Conservation (phyloP, 2,329 filamentous ascomycete species). For the Fusarium neocosmosporiellum region DNA sequence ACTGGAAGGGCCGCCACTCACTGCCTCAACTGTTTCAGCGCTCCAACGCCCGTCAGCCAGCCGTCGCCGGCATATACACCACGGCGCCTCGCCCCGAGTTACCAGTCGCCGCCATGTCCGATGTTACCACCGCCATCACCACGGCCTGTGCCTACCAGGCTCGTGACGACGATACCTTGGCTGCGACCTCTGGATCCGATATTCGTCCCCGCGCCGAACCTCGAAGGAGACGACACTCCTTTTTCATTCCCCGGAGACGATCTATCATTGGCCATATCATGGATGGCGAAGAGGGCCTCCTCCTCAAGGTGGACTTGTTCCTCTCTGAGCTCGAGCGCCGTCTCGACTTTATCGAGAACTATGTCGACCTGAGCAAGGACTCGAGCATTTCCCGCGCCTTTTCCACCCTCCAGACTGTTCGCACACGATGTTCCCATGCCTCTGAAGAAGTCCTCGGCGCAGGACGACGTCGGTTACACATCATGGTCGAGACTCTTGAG, state of each 20-base stretch:
- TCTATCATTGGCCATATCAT: conserved; percentile 70
- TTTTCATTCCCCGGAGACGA: conserved; percentile 66
- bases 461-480: conserved; percentile 82
- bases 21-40: conserved; percentile 25
- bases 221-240: conserved; percentile 64
- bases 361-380: conserved; percentile 86
- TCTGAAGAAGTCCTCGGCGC: conserved; percentile 91
- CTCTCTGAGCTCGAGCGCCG: conserved; percentile 87
- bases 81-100: conserved; percentile 11
- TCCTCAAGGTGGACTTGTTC: conserved; percentile 80
- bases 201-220: conserved; percentile 44
- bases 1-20: conserved; percentile 19
- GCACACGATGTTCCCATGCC: conserved; percentile 87
- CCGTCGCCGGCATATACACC: conserved; percentile 23
- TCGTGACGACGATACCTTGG: conserved; percentile 51
- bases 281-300: conserved; percentile 70
- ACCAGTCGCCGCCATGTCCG: conserved; percentile 47
- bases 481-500: conserved; percentile 94
- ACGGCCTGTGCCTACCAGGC: conserved; percentile 51
- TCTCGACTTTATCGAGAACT: conserved; percentile 88
- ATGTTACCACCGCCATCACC: conserved; percentile 53
- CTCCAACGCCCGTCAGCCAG: conserved; percentile 22
- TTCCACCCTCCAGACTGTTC: conserved; percentile 85
- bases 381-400: conserved; percentile 87
- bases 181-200: conserved; percentile 56